A percentile compares a stretch with the other conserved stretches of the same genome.
These are phyloP conservation scores for Macaranga tanarius DNA, from an alignment of 441 rosid genomes.

Conservation along the genomic window DNA sequence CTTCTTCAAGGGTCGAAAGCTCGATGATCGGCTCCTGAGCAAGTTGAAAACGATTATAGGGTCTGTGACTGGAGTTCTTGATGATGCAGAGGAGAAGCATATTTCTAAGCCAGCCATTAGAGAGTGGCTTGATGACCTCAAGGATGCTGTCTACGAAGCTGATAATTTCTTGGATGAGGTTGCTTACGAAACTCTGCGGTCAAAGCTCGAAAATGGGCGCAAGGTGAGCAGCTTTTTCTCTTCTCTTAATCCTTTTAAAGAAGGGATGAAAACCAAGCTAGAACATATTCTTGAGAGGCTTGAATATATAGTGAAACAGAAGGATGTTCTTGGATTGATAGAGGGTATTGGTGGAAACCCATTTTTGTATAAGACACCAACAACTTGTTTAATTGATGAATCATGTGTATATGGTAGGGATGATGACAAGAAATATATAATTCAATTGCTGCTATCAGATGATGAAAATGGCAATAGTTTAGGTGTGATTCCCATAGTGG, in stretches of 20 bases:
- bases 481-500: neutral
- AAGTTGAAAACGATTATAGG: neutral
- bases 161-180: neutral
- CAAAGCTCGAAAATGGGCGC: neutral
- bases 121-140: neutral
- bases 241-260: neutral
- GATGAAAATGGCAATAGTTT: neutral
- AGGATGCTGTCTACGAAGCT: neutral
- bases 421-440: neutral
- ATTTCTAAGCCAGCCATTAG: neutral
- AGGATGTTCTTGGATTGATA: neutral
- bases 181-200: neutral
- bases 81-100: conserved; percentile 3
- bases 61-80: neutral
- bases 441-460: neutral
- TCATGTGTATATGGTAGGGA: neutral
- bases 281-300: neutral
- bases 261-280: neutral
- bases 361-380: neutral
- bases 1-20: neutral
- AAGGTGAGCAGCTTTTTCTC: neutral
- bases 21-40: neutral
- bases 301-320: neutral
- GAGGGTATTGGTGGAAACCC: neutral
- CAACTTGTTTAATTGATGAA: neutral